Evolutionary conservation across 139 green algal species (phyloP), one percentile per base, ranked within the genome.

Genomic region (Closterium sp.): DNA sequence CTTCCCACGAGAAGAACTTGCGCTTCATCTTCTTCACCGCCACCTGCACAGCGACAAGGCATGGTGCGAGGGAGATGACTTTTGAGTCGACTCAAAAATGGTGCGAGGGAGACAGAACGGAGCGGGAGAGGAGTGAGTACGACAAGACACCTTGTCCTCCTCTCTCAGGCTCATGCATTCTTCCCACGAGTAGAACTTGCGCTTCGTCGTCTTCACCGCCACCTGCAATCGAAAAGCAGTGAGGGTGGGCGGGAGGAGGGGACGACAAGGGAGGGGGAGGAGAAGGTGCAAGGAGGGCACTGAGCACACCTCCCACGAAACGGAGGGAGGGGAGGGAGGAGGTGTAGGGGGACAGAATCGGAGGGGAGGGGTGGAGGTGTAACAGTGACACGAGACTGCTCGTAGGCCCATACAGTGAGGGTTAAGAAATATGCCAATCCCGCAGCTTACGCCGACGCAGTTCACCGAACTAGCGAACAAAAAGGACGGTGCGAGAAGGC

Each of bases 1-100:
- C n/a, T n/a, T n/a, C n/a, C n/a, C n/a, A n/a, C n/a, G n/a, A n/a
- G 91, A 96, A 98, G 89, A 98, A 99, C 90, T 98, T 98, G 30
- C 97, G 94, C 95, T 99, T 99, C 97, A 99, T 99, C 93, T 98
- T 98, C 94, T 99, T 99, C 84, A 99, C 98, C 3, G 97, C 97
- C 36, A 55, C 36, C 36, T 55, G 36, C 4, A n/a, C n/a, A n/a
- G n/a, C n/a, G n/a, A n/a, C n/a, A n/a, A n/a, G n/a, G n/a, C n/a
- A n/a, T n/a, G n/a, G n/a, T n/a, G n/a, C n/a, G n/a, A n/a, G n/a
- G n/a, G n/a, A n/a, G n/a, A n/a, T n/a, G n/a, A n/a, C n/a, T n/a
- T n/a, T n/a, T n/a, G n/a, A n/a, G n/a, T n/a, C n/a, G n/a, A n/a
- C n/a, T n/a, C n/a, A n/a, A n/a, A n/a, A n/a, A n/a, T 4, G 36